These are phyloP conservation scores for Diaporthe humulicola DNA, from an alignment of 2,329 filamentous ascomycete species.

Conservation along the genomic window DNA sequence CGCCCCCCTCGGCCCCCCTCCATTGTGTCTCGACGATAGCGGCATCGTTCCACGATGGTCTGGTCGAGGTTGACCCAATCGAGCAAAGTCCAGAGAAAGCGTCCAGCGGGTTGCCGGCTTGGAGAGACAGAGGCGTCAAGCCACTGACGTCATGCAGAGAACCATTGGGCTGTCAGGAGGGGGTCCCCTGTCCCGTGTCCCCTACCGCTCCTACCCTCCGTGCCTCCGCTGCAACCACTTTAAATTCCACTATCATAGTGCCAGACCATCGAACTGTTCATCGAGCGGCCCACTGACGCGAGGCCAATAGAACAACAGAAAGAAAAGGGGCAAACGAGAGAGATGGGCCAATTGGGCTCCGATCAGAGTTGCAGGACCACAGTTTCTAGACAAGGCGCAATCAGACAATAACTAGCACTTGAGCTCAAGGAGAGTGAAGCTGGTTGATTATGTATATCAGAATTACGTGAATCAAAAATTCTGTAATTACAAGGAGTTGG, in stretches of 20 bases:
- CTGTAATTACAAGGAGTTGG: neutral
- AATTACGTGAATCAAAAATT: neutral
- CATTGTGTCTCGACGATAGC: neutral
- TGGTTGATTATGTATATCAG: neutral
- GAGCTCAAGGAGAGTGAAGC: neutral
- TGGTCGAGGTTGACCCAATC: conserved; percentile 2
- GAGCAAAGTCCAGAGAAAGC: conserved; percentile 9
- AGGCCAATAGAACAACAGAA: neutral
- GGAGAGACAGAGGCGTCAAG: conserved; percentile 13
- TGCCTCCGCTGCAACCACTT: conserved; percentile 1
- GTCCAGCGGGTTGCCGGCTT: neutral
- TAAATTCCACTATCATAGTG: neutral
- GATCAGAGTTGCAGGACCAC: neutral
- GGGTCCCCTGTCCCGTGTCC: neutral
- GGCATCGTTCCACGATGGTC: conserved; percentile 21
- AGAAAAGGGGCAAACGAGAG: neutral
- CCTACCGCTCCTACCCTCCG: neutral
- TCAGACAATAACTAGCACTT: too few species aligned
- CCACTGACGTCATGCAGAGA: conserved; percentile 22
- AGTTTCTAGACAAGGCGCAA: neutral
- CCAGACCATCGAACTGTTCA: neutral
- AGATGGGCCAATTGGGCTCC: neutral
- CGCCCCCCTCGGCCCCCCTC: neutral
- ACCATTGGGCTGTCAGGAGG: conserved; percentile 18
- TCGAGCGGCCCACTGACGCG: too few species aligned